Conservation (phyloP, 2,329 filamentous ascomycete genomes). For the Aspergillus sergii region DNA sequence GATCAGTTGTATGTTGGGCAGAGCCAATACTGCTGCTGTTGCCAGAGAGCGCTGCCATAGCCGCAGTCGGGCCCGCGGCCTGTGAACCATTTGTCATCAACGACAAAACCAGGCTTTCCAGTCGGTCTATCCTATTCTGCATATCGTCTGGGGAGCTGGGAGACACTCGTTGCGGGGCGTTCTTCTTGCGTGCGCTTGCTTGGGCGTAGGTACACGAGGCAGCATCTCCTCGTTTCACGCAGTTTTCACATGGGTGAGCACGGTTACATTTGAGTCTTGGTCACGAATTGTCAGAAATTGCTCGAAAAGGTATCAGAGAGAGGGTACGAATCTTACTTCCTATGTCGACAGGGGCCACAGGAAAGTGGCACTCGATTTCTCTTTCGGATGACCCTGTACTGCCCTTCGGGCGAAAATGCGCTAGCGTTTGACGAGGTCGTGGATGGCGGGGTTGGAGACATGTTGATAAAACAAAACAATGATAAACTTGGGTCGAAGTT, state of each 20-base stretch:
- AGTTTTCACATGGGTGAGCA: conserved; percentile 89
- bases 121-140: conserved; percentile 95
- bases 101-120: conserved; percentile 88
- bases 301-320: conserved; percentile 15
- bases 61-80: conserved; percentile 60
- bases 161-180: conserved; percentile 54
- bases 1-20: conserved; percentile 37
- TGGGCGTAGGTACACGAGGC: conserved; percentile 81
- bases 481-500: not conserved
- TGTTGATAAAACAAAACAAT: conserved; percentile 14
- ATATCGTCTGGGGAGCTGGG: conserved; percentile 83
- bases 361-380: conserved; percentile 89
- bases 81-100: conserved; percentile 87
- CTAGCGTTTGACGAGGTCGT: conserved; percentile 75
- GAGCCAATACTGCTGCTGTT: conserved; percentile 43
- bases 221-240: conserved; percentile 81
- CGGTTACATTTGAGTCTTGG: conserved; percentile 86
- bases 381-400: conserved; percentile 86
- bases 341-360: conserved; percentile 85
- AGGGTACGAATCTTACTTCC: conserved; percentile 67
- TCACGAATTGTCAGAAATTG: conserved; percentile 19
- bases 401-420: conserved; percentile 77
- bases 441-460: conserved; percentile 46
- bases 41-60: conserved; percentile 59
- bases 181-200: conserved; percentile 71